Conservation (phyloP, 2,329 filamentous ascomycete genomes). For the Sporothrix luriei region DNA sequence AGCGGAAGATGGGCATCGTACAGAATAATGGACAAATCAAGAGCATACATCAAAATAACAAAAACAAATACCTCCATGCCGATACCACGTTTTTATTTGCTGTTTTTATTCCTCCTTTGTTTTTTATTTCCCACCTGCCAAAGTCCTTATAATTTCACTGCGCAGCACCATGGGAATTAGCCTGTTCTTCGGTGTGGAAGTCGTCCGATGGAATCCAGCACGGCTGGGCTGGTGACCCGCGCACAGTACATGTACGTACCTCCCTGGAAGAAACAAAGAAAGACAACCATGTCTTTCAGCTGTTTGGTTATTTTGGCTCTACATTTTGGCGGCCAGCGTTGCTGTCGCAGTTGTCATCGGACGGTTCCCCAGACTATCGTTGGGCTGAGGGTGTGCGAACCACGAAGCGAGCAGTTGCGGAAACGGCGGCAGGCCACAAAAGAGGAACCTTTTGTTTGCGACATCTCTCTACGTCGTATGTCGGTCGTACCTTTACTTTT, state of each 20-base stretch:
- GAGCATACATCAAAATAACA: not conserved
- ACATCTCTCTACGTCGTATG: not conserved
- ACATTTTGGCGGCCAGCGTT: not conserved
- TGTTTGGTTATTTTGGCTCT: not conserved
- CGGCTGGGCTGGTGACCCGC: not conserved
- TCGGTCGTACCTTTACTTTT: not conserved
- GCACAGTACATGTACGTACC: constrained; percentile 9
- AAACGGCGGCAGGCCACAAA: constrained; percentile 18
- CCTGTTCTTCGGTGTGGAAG: constrained; percentile 2
- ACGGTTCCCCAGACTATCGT: constrained; percentile 24
- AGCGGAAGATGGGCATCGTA: not conserved
- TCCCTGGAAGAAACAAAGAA: not conserved
- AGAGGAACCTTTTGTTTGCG: not conserved
- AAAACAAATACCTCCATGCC: constrained; percentile 19
- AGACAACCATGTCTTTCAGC: not conserved
- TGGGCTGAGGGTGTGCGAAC: constrained; percentile 17
- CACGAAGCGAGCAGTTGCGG: constrained; percentile 13
- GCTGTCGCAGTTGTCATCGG: constrained; percentile 11
- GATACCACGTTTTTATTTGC: constrained; percentile 5
- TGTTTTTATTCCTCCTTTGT: too few species aligned
- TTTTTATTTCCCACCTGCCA: not conserved
- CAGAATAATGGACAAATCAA: constrained; percentile 15
- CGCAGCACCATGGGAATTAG: constrained; percentile 7
- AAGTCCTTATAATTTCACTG: constrained; percentile 22
- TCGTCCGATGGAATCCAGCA: constrained; percentile 2